Base-by-base conservation (phyloP, 768 basidiomycete species). In the Galerina sulciceps region DNA sequence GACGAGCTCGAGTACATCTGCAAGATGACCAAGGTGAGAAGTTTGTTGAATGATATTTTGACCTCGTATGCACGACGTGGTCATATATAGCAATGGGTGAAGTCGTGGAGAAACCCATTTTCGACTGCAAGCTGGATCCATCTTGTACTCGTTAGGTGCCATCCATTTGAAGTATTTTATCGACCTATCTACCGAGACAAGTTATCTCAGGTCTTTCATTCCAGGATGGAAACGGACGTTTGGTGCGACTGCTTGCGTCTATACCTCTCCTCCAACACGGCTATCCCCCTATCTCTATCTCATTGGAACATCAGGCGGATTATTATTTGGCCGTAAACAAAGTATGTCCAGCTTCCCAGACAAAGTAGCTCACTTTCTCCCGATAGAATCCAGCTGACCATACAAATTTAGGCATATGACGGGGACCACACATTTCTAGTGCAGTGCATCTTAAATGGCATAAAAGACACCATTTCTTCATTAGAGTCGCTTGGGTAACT, bases 81-180 rank as follows among this genome's bases (percentile, higher is more conserved):
- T 41, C 40, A 40, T 45, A 23, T 59, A 8, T 46, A 69, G 69
- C 69, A 69, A 62, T 67, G 65, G 63, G 67, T 67, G 42, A 65
- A 55, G 52, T 53, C 57, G 14, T 70, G 66, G 68, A 48, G 62
- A 31, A 73, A 75, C 38, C 70, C 71, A 23, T 73, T 73, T 44
- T 66, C 70, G 3, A 68, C 66, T 2, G 68, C 71, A 34, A 71
- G 69, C 53, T 75, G 72, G 72, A 55, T 70, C 14, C 73, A 73
- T 62, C 57, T 72, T 4, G 56, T 69, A 0, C 42, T 75, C 26
- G 67, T 58, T 13, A 61, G 68, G 22, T 71, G 69, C 37, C 73
- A 75, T 64, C 73, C 71, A 3, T 73, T 75, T 40, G 64, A 71
- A 51, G 71, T 71, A 58, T n/a, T n/a, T n/a, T n/a, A n/a, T n/a